phyloP scores from a whole-genome alignment of 2,329 filamentous ascomycete species.

The Colletotrichum filicis region DNA sequence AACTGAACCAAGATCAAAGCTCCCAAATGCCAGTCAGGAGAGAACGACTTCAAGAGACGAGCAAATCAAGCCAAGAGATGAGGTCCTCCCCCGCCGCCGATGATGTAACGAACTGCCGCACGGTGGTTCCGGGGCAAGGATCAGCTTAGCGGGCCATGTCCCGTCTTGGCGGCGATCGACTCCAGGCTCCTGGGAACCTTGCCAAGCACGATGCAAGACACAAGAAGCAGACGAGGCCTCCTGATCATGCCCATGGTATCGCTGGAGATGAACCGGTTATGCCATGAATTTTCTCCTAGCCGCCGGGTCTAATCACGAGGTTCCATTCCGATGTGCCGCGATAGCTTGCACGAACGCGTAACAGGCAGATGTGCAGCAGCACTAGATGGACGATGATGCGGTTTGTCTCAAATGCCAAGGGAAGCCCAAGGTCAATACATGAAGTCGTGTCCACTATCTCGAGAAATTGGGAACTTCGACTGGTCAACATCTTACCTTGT shows the following conservation, averaged over 20 bases:
- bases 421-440: background rate
- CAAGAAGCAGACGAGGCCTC: conserved; percentile 7
- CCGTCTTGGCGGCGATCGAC: conserved; percentile 34
- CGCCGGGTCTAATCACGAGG: background rate
- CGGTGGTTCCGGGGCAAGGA: conserved; percentile 26
- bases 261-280: background rate
- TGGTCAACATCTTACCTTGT: background rate
- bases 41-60: background rate
- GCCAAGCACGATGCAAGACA: conserved; percentile 13
- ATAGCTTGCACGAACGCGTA: background rate
- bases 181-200: conserved; percentile 30
- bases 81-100: conserved; percentile 22
- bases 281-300: background rate
- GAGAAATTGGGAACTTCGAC: background rate
- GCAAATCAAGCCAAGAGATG: conserved; percentile 20
- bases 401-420: background rate
- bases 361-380: background rate
- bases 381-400: background rate
- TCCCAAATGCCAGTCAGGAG: background rate
- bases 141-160: conserved; percentile 32
- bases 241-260: background rate
- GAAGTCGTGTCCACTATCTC: background rate
- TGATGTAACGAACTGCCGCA: conserved; percentile 33
- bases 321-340: background rate
- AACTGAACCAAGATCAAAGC: background rate